Evolutionary conservation across 78 protist species (phyloP).

Genomic region (Dictyostelium firmibasis): DNA sequence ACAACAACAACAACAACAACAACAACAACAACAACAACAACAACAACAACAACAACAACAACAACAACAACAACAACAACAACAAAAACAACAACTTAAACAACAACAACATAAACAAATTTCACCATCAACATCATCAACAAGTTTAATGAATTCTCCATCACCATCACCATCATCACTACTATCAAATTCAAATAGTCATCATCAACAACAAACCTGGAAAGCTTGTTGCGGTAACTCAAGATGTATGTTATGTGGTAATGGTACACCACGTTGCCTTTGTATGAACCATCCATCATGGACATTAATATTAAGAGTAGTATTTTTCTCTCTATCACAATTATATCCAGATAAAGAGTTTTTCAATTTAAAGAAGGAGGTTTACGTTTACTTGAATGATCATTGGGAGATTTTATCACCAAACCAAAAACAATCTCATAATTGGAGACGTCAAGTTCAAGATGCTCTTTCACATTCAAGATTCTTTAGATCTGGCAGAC

Average conservation of each 20-base stretch:
- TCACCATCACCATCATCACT: not conserved
- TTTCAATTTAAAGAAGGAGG: slow-evolving; percentile 63
- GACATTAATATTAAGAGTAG: slow-evolving; percentile 58
- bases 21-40: not conserved
- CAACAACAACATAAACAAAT: not conserved
- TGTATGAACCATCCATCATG: slow-evolving; percentile 80
- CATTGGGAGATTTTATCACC: slow-evolving; percentile 78
- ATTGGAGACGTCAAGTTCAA: slow-evolving; percentile 76
- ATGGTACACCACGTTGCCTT: slow-evolving; percentile 62
- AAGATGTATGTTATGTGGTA: slow-evolving; percentile 38
- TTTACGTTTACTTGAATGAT: slow-evolving; percentile 68
- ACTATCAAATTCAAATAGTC: not conserved
- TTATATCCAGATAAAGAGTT: slow-evolving; percentile 56
- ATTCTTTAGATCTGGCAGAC: slow-evolving; percentile 75
- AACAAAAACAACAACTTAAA: not conserved
- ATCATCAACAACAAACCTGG: not conserved
- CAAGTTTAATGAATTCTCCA: not conserved
- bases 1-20: not conserved
- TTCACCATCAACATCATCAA: not conserved
- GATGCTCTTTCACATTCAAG: slow-evolving; percentile 72
- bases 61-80: not conserved
- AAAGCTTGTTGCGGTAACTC: slow-evolving; percentile 26
- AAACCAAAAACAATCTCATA: slow-evolving; percentile 55
- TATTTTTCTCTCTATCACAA: slow-evolving; percentile 23
- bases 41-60: not conserved